Percentiles rank a stretch among this genome's conserved stretches.
Conservation (phyloP, 352 stramenopile species). For the Pythium biforme region DNA sequence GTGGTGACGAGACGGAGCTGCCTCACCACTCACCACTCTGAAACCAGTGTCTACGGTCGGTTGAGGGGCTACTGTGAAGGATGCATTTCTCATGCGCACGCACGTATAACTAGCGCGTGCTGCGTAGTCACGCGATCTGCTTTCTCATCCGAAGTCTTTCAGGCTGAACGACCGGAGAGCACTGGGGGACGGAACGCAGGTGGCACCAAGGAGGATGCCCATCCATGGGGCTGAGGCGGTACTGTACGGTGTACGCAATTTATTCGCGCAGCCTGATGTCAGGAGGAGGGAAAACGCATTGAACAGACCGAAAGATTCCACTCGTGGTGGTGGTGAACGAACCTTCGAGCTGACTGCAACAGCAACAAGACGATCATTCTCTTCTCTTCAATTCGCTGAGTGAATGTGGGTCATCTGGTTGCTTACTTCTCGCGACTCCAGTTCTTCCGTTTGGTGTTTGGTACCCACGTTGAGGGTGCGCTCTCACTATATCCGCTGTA, state of each 20-base stretch:
- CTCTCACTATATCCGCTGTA: neutral
- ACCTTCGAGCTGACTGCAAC: constrained; percentile 17
- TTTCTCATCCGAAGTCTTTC: too few relatives aligned
- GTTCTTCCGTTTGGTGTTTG: neutral
- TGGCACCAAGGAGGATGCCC: too few relatives aligned
- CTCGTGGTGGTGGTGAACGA: neutral
- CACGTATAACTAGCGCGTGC: too few relatives aligned
- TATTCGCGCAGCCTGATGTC: neutral
- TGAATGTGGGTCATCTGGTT: constrained; percentile 4
- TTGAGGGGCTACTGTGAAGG: too few relatives aligned
- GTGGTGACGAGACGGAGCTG: too few relatives aligned
- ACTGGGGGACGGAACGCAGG: too few relatives aligned
- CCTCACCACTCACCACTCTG: too few relatives aligned
- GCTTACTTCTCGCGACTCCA: constrained; percentile 15
- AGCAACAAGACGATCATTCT: constrained; percentile 27
- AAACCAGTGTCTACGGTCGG: too few relatives aligned
- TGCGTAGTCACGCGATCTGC: too few relatives aligned
- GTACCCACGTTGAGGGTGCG: too few relatives aligned
- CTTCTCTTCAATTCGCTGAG: neutral
- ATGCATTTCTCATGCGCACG: too few relatives aligned
- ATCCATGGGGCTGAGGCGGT: neutral
- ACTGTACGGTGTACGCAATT: constrained; percentile 11
- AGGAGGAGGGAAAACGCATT: constrained; percentile 8
- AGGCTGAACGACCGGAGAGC: too few relatives aligned
- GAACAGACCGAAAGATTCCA: constrained; percentile 2